Evolutionary conservation across 2,329 filamentous ascomycete genomes (phyloP), one percentile per base, ranked within the genome.

Genomic region (Macrophomina phaseolina): DNA sequence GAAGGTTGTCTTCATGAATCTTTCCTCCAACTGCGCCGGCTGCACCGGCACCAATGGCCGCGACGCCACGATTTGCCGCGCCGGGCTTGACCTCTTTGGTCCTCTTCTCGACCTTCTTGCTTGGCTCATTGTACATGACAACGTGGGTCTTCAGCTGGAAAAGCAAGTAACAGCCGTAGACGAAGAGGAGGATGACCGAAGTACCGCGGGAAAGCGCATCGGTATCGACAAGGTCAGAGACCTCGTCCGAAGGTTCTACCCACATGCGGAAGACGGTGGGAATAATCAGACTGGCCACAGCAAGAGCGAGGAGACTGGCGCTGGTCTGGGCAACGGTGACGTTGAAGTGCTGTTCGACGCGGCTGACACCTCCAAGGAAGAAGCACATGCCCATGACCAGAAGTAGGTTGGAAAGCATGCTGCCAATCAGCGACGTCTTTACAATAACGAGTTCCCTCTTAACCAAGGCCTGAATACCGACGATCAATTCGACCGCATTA

Each of bases 351-450:
- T 97, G 94, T 76, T 96, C 91, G 34, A 86, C 75, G 34, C 94
- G 88, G 67, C 91, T 89, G 71, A 96, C 77, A 4, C 93, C 93
- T 60, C 92, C 93, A 68, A 92, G 90, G 82, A 97, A 95, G 84
- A 96, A 97, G 76, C 90, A 95, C 88, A 94, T 96, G 66, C 93
- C 94, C 83, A 97, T 83, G 62, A 97, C 92, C 14, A 97, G 86
- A 3, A 97, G 86, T 67, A 98, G 79, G 76, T 97, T 97, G 49
- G 93, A 97, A 28, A 97, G 83, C 77, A 97, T 97, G 78, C 90
- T 94, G 66, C 94, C 94, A 69, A 97, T 92, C 34, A 98, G 84
- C 0, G 94, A 97, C 0, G 94, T 97, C 78, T 97, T 93, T 6
- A 97, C 93, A 68, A 98, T 96, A 40, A 90, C 82, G 30, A 96